A percentile compares a stretch with the other conserved stretches of the same genome.
These are phyloP conservation scores for Penium margaritaceum DNA, from an alignment of 139 green algal species.

Conservation along the genomic window DNA sequence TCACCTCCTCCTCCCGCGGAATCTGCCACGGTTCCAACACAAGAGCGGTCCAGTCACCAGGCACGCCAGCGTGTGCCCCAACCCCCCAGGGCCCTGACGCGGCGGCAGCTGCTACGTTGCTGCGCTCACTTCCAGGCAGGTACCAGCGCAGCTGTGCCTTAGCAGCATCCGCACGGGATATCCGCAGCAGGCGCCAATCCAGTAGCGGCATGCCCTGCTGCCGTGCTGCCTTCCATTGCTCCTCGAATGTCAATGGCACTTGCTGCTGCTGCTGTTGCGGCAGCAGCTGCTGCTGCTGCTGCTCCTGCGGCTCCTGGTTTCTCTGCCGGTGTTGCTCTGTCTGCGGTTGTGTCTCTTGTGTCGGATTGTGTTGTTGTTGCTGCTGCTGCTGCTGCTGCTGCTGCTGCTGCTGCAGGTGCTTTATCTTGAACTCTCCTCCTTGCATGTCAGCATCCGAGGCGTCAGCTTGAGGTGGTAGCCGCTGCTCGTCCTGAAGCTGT, in stretches of 20 bases:
- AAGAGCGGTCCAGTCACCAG: too few species aligned
- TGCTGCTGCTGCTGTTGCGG: not conserved
- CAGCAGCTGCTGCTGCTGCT: not conserved
- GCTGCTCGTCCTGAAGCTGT: too few species aligned
- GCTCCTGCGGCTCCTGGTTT: not conserved
- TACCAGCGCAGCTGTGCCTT: conserved; percentile 13
- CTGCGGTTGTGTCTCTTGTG: not conserved
- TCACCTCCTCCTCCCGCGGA: not conserved
- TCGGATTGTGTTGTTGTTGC: not conserved
- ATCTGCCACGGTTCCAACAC: too few species aligned
- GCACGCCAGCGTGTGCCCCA: too few species aligned
- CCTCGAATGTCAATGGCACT: not conserved
- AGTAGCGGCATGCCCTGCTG: not conserved
- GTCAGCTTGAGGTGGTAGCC: too few species aligned
- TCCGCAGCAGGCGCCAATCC: conserved; percentile 30
- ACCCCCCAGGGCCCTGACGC: too few species aligned
- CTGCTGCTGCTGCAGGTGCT: not conserved
- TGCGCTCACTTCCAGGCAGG: not conserved
- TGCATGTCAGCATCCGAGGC: not conserved
- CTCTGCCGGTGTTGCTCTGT: not conserved
- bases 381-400: not conserved
- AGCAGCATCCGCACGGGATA: conserved; percentile 18
- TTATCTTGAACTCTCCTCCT: not conserved
- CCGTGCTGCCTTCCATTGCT: not conserved
- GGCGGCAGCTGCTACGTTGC: conserved; percentile 8